phyloP scores from a whole-genome alignment of 768 basidiomycete genomes.

The Clavulina sp. region DNA sequence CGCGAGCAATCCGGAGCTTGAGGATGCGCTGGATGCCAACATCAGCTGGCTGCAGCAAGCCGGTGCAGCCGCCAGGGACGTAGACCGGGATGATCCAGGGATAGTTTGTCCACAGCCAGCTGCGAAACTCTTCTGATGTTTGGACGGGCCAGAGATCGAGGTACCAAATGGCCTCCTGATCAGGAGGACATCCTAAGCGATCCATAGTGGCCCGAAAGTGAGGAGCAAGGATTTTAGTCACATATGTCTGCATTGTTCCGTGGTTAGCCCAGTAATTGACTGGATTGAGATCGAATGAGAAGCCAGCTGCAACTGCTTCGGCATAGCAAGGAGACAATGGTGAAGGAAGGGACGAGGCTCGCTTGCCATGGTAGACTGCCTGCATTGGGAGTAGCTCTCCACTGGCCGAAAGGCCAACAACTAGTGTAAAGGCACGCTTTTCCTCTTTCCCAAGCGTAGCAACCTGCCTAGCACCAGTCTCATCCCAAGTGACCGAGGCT shows the following conservation, averaged over 20 bases:
- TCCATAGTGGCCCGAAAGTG: conserved; percentile 2
- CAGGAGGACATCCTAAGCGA: conserved; percentile 7
- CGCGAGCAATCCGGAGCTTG: conserved; percentile 20
- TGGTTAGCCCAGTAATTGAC: conserved; percentile 9
- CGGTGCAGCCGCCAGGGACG: conserved; percentile 20
- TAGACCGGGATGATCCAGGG: conserved; percentile 15
- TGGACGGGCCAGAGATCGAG: conserved; percentile 20
- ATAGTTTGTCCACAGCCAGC: conserved; percentile 9
- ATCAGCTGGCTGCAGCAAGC: conserved; percentile 18
- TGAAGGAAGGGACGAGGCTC: conserved; percentile 12
- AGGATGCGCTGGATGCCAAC: conserved; percentile 23
- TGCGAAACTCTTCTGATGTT: conserved; percentile 14
- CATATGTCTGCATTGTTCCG: conserved; percentile 6
- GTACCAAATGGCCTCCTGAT: conserved; percentile 10
- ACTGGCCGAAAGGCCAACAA: conserved; percentile 14
- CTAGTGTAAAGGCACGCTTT: conserved; percentile 19
- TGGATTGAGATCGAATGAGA: conserved; percentile 15
- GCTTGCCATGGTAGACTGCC: conserved; percentile 16
- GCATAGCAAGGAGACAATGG: not conserved
- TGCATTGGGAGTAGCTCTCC: conserved; percentile 21
- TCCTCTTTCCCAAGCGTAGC: conserved; percentile 16
- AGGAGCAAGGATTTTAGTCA: conserved; percentile 6
- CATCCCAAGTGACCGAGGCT: conserved; percentile 12
- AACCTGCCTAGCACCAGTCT: conserved; percentile 15
- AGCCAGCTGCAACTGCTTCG: conserved; percentile 10